A percentile compares a stretch with the other conserved stretches of the same genome.
These are phyloP conservation scores for Psilocybe sp. DNA, from an alignment of 768 basidiomycete species.

Conservation along the genomic window DNA sequence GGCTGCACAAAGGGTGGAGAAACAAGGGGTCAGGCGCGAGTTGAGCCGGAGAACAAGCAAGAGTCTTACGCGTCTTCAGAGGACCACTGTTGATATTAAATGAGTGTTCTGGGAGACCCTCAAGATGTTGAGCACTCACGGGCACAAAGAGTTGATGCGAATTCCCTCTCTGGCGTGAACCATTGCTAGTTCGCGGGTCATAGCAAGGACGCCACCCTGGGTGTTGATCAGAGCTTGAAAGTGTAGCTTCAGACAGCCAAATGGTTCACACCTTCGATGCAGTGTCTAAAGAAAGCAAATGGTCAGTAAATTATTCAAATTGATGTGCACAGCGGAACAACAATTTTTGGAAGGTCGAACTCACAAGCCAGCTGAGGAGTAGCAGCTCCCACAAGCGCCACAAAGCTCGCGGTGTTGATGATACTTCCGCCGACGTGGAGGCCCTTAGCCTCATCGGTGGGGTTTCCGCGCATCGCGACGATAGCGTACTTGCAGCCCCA, in stretches of 20 bases:
- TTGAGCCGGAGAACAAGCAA: conserved; percentile 1
- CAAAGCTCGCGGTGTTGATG: conserved; percentile 98
- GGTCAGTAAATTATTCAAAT: not conserved
- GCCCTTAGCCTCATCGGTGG: conserved; percentile 76
- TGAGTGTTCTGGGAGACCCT: not conserved
- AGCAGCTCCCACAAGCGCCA: conserved; percentile 92
- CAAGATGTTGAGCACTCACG: conserved; percentile 51
- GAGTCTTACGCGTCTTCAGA: conserved; percentile 81
- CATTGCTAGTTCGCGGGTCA: conserved; percentile 97
- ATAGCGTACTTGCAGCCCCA: conserved; percentile 99
- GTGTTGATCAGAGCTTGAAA: conserved; percentile 4
- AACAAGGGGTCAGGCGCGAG: not conserved
- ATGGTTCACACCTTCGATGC: conserved; percentile 77
- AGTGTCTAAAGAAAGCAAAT: conserved; percentile 59
- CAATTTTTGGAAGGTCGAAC: not conserved
- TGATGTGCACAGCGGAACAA: conserved; percentile 1
- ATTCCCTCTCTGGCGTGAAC: conserved; percentile 98
- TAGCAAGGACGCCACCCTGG: conserved; percentile 94
- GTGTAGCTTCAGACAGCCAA: not conserved
- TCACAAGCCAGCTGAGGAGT: conserved; percentile 95
- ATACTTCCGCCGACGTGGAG: conserved; percentile 85
- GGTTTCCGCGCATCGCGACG: conserved; percentile 92
- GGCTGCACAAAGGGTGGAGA: conserved; percentile 43
- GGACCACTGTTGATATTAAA: conserved; percentile 63
- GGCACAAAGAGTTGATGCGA: conserved; percentile 93